Evolutionary conservation across 73 alveolate species (phyloP), one percentile per base, ranked within the genome.

Genomic region (Paramecium caudatum): DNA sequence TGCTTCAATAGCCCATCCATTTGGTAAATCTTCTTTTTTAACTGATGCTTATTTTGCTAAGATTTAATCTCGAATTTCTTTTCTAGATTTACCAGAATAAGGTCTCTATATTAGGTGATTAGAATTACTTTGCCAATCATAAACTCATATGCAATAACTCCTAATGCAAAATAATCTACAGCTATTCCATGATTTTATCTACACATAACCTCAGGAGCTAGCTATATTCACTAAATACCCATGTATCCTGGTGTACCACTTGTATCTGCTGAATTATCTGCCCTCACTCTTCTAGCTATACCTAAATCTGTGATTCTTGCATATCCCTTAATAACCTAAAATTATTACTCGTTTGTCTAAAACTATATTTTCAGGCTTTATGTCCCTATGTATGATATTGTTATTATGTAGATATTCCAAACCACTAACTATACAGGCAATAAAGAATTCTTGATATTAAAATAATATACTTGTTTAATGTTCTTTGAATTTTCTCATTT

Each of bases 341-440:
- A 41, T 21, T 30, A 45, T 61, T 39, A 94, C 98, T 43, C 94
- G 94, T 19, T 83, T 91, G 78, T 97, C 99, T 30, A 97, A 93
- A 33, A 97, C 99, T 82, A 97, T 83, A 93, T 97, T 97, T 93
- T 97, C 99, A 34, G 99, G 99, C 69, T 97, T 97, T 49, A 97
- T 96, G 91, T 97, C 99, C 63, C 99, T 90, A 92, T 97, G 99
- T 3, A 97, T 63, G 19, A 97, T 94, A 45, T 94, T 93, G 69
- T 97, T 94, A 61, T 96, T 91, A 91, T 97, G 99, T 19, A 97
- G 83, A 94, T 95, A 96, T 70, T 95, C 97, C 69, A 97, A 90
- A 32, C 97, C 95, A 23, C 91, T 91, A 16, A 97, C 91, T 33
- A 97, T 95, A 74, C 97, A 93, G n/a, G 99, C 98, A 46, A 95